phyloP scores from a whole-genome alignment of 2,329 filamentous ascomycete genomes.

The Aspergillus novoparasiticus region DNA sequence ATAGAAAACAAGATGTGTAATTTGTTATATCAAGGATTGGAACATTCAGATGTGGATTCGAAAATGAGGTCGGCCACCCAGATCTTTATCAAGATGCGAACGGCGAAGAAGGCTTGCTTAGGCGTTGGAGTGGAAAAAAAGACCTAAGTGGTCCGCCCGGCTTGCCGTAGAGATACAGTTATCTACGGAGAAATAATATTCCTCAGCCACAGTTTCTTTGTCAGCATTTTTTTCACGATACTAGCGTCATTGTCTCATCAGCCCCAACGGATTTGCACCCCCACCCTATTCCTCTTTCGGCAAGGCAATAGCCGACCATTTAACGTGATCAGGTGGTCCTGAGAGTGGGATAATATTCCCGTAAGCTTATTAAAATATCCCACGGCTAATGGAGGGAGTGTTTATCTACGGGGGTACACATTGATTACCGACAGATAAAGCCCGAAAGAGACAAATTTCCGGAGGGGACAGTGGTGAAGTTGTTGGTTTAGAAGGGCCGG shows the following conservation, averaged over 20 bases:
- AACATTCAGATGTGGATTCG: background rate
- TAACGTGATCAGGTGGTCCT: background rate
- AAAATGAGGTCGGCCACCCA: background rate
- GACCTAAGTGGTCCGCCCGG: conserved; percentile 6
- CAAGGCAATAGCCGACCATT: conserved; percentile 22
- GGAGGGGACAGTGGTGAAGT: conserved; percentile 8
- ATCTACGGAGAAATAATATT: background rate
- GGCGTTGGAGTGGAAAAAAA: conserved; percentile 10
- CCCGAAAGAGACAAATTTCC: conserved; percentile 14
- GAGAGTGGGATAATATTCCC: conserved; percentile 6
- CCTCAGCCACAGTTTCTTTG: background rate
- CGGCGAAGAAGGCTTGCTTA: background rate
- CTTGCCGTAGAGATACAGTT: conserved; percentile 7
- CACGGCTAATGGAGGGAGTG: background rate
- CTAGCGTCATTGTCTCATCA: conserved; percentile 3
- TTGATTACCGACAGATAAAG: background rate
- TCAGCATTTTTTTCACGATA: background rate
- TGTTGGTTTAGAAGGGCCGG: conserved; percentile 1
- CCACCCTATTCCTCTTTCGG: conserved; percentile 36
- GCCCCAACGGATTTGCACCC: conserved; percentile 24
- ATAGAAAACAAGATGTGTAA: background rate
- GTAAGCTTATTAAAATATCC: conserved; percentile 4
- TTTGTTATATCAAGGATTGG: background rate
- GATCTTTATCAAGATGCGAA: background rate
- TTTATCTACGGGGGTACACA: background rate